These are phyloP conservation scores for Guillardia theta DNA, from an alignment of 78 protist genomes.

Conservation along the genomic window DNA sequence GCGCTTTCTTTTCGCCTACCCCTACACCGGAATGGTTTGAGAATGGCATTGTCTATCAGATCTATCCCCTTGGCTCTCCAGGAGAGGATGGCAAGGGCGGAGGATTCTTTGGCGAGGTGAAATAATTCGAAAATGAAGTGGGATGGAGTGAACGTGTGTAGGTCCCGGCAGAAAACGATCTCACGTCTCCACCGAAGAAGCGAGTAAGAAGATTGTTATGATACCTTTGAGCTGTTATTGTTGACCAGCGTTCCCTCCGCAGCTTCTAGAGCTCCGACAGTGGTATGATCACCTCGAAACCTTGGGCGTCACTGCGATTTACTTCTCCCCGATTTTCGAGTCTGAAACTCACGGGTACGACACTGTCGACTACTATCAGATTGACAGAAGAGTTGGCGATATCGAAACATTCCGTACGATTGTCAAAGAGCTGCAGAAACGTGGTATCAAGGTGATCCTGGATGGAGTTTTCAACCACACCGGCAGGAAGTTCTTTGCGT, in stretches of 20 bases:
- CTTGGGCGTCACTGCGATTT: background rate
- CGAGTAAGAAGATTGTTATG: too few relatives aligned
- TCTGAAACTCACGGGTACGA: constrained; percentile 10
- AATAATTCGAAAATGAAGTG: background rate
- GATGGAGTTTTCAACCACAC: constrained; percentile 17
- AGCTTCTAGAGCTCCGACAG: background rate
- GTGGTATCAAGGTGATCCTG: constrained; percentile 8
- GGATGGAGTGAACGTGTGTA: background rate
- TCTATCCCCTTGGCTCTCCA: background rate
- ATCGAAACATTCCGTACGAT: background rate
- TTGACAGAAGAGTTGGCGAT: background rate
- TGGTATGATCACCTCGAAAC: background rate
- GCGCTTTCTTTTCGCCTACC: background rate
- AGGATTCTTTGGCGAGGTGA: background rate
- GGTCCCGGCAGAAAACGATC: background rate
- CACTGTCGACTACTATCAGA: background rate
- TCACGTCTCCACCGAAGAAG: background rate
- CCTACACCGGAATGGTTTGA: background rate
- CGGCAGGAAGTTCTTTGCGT: background rate
- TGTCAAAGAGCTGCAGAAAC: background rate
- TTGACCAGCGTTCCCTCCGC: too few relatives aligned
- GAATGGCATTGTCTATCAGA: background rate
- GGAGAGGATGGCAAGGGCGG: background rate
- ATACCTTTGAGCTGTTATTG: too few relatives aligned
- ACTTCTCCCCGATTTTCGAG: constrained; percentile 31